Base-by-base conservation (phyloP, 306 rosid genomes). In the Vigna reflexopilosa region DNA sequence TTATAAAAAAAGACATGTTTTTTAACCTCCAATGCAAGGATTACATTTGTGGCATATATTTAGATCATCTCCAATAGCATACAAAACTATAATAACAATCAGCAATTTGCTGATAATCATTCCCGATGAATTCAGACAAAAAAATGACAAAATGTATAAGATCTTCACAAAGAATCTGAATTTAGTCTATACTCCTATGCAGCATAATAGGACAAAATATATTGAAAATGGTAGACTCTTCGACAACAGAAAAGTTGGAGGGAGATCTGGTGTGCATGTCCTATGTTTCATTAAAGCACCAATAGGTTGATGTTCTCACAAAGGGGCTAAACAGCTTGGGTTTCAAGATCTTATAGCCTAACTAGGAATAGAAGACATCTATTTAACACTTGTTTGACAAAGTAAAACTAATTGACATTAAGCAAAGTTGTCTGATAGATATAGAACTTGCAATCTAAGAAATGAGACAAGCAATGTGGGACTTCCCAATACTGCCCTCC, bases 41-140 rank as follows among this genome's bases (percentile, higher is more conserved):
- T 50, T 68, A 16, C 8, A 69, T 50, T 44, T 52, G 52, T 49
- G n/a, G 47, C 56, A 24, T 8, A 22, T 73, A 62, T 38, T 34
- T 34, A 45, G 66, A 26, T 40, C 22, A 30, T 47, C 54, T 73
- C 28, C 69, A 30, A 54, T 52, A 32, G 57, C 70, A 59, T 9
- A 52, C 19, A 81, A 38, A 58, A 36, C 32, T 36, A 63, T 9
- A 72, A 28, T 24, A 6, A 77, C 68, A 70, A 24, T 2, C 17
- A 2, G 58, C 13, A 45, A 69, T 40, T 75, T 75, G 17, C 51
- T 14, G 32, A 9, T 38, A 20, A 51, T 68, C n/a, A 28, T 17
- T 30, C 36, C 15, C 3, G 59, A 26, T 1, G 22, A 81, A 44
- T 74, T 59, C 72, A 75, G 54, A 38, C 71, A 70, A 30, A 26